Base-by-base conservation (phyloP, 1,284 basidiomycete genomes). In the Ustilago crameri region DNA sequence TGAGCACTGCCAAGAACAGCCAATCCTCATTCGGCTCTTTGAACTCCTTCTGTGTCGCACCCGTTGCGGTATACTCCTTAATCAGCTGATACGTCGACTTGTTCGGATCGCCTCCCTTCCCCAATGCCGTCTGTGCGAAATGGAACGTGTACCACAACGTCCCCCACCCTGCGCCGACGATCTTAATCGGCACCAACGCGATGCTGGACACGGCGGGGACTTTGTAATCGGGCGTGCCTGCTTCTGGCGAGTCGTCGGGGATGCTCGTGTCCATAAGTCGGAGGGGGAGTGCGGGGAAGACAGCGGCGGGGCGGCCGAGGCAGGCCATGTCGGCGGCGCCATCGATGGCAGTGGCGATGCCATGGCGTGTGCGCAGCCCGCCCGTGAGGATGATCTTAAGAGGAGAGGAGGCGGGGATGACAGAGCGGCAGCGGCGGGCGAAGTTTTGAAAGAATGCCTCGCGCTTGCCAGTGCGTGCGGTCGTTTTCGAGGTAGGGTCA, bases 351-450 rank as follows among this genome's bases (percentile, higher is more conserved):
- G 85, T 82, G 12, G 86, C 84, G 56, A 93, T 86, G 32, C 89
- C 87, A 0, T 85, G 84, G 10, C 89, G 87, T 0, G 90, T 89
- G 18, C 87, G 86, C 41, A 95, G 86, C 15, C 92, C 92, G 18
- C 93, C 93, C 0, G 93, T 95, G 24, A 95, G 87, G 70, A 94
- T 86, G 17, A 91, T 84, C 3, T 91, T 91, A 17, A 83, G 75
- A 20, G 52, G 70, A 40, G 32, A 20, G 34, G 35, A 35, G 20
- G 48, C 37, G 46, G 70, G 60, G 2, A 82, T 61, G 17, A 54
- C 58, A 0, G 51, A 55, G n/a, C 83, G 79, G 45, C 87, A 83
- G 17, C 75, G 69, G 24, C 85, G 84, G 20, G 87, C 85, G 73
- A 76, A 83, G 73, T 59, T 78, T 53, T 67, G 67, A 51, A 86